Conservation (phyloP, 305 asterid genomes). For the Fraxinus angustifolia region DNA sequence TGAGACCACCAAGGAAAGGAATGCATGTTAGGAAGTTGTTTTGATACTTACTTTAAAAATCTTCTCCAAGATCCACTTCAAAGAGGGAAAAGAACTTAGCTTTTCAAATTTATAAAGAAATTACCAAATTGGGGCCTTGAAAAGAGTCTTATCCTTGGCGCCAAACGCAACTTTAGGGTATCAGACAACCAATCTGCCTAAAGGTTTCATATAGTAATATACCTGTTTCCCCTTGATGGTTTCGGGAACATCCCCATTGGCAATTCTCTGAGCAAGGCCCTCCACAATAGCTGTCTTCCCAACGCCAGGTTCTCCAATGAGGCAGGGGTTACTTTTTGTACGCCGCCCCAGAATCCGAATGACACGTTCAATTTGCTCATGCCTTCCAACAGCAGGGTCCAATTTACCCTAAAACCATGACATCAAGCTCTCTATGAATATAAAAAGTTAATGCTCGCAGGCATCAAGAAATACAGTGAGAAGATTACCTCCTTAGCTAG, state of each 20-base stretch:
- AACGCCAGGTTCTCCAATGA: conserved; percentile 97
- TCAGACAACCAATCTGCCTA: background rate
- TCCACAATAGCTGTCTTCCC: conserved; percentile 98
- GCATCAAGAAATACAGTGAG: conserved; percentile 11
- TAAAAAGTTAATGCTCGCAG: background rate
- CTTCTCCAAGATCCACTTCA: too few relatives aligned
- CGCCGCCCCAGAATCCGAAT: conserved; percentile 90
- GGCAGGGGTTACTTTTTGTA: conserved; percentile 91
- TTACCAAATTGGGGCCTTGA: background rate
- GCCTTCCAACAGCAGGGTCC: conserved; percentile 96
- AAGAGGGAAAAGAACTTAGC: too few relatives aligned
- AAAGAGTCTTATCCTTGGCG: background rate
- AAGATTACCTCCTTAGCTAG: conserved; percentile 87
- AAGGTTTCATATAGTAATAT: conserved; percentile 11
- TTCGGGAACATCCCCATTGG: conserved; percentile 90
- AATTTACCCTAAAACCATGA: conserved; percentile 68
- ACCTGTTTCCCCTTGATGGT: conserved; percentile 93
- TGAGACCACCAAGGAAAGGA: too few relatives aligned
- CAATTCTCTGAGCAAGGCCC: conserved; percentile 95
- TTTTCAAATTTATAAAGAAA: conserved; percentile 1
- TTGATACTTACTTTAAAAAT: too few relatives aligned
- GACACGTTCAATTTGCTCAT: conserved; percentile 81
- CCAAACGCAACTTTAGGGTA: background rate
- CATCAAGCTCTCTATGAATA: conserved; percentile 3
- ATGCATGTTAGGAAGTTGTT: too few relatives aligned